Conservation (phyloP, 1,139 yeast genomes). For the Blastobotrys illinoisensis region DNA sequence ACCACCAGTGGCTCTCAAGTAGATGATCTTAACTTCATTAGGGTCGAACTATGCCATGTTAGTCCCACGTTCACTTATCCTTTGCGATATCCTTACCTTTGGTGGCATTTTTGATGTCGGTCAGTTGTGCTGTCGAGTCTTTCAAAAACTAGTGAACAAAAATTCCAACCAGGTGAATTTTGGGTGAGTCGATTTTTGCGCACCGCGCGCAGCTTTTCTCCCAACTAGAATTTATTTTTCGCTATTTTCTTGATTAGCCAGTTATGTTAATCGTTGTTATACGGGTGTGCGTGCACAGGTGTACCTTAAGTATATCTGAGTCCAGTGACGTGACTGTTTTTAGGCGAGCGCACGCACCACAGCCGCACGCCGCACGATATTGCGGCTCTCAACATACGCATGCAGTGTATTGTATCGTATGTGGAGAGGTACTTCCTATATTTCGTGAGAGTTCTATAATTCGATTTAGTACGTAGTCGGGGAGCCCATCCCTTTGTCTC, state of each 20-base stretch:
- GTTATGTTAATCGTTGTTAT: not conserved
- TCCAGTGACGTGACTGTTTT: not conserved
- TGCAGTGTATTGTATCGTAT: not conserved
- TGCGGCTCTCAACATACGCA: not conserved
- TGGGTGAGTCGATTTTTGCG: not conserved
- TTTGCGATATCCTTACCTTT: slow-evolving; percentile 13
- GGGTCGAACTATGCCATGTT: slow-evolving; percentile 70
- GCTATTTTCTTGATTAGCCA: not conserved
- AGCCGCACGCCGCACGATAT: not conserved
- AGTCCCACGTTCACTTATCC: not conserved
- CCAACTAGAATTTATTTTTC: not conserved
- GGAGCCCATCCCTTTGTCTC: too few species aligned
- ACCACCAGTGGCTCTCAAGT: slow-evolving; percentile 99
- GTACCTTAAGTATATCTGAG: not conserved
- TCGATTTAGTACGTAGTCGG: too few species aligned
- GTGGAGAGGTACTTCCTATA: too few species aligned
- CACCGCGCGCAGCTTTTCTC: not conserved
- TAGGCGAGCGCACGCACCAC: not conserved
- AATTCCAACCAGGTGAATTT: not conserved
- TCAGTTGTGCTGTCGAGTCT: slow-evolving; percentile 3
- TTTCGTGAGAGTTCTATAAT: too few species aligned
- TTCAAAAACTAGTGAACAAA: slow-evolving; percentile 1
- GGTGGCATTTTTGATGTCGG: slow-evolving; percentile 18
- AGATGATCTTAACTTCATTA: slow-evolving; percentile 94
- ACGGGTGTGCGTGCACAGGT: not conserved